phyloP scores from a whole-genome alignment of 106 monocot species.

The Allium fistulosum region DNA sequence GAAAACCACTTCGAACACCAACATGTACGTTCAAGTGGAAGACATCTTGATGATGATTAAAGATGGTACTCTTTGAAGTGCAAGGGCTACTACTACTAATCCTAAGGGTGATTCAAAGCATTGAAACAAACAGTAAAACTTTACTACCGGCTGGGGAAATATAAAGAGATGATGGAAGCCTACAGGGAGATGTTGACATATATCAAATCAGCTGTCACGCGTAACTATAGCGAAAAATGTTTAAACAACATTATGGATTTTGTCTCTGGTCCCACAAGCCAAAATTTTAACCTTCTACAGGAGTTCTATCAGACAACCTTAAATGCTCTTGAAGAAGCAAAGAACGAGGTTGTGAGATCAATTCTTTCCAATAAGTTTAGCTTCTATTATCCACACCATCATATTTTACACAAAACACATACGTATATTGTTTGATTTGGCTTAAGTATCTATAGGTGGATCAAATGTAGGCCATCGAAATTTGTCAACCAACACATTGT shows the following conservation, averaged over 20 bases:
- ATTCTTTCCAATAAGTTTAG: neutral
- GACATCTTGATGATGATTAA: too few species aligned
- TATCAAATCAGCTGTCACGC: slow-evolving; percentile 94
- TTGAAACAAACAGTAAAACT: slow-evolving; percentile 57
- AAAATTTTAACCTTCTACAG: slow-evolving; percentile 83
- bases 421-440: too few species aligned
- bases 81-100: too few species aligned
- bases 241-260: slow-evolving; percentile 99
- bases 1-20: too few species aligned
- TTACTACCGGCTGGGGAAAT: slow-evolving; percentile 78
- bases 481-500: too few species aligned
- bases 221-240: slow-evolving; percentile 99
- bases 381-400: neutral
- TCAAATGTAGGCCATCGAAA: too few species aligned
- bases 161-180: slow-evolving; percentile 94
- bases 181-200: slow-evolving; percentile 96
- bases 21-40: too few species aligned
- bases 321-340: slow-evolving; percentile 93
- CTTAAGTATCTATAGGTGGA: too few species aligned
- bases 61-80: too few species aligned
- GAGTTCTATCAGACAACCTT: slow-evolving; percentile 95
- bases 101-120: slow-evolving; percentile 18
- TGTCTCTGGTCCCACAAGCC: slow-evolving; percentile 90
- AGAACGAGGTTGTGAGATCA: slow-evolving; percentile 68
- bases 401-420: too few species aligned